Percentiles rank a stretch among this genome's conserved stretches.
These are phyloP conservation scores for Boletus bicolor DNA, from an alignment of 768 basidiomycete species.

Conservation along the genomic window DNA sequence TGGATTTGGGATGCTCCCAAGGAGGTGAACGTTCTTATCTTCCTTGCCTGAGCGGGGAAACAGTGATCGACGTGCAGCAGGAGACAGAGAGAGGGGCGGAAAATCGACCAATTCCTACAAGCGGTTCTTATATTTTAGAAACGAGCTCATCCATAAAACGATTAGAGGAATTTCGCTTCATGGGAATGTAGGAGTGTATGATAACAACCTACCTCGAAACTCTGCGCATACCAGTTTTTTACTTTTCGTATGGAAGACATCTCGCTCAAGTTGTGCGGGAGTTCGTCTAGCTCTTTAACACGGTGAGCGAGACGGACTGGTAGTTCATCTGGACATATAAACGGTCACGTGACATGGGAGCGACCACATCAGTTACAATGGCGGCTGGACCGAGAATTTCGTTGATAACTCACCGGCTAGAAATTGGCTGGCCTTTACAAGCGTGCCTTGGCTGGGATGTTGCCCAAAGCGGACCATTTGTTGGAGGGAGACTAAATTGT, in stretches of 20 bases:
- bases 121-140: neutral
- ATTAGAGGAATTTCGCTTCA: neutral
- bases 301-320: slow-evolving; percentile 94
- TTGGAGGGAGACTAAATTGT: slow-evolving; percentile 74
- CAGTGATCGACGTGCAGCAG: slow-evolving; percentile 65
- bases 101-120: slow-evolving; percentile 85
- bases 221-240: slow-evolving; percentile 99
- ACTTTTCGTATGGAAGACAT: slow-evolving; percentile 94
- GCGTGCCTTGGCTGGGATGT: slow-evolving; percentile 90
- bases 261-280: slow-evolving; percentile 85
- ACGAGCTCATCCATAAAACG: neutral
- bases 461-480: slow-evolving; percentile 99
- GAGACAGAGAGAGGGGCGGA: slow-evolving; percentile 69
- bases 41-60: slow-evolving; percentile 41
- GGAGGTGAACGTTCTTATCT: slow-evolving; percentile 41
- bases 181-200: neutral
- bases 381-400: neutral
- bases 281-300: slow-evolving; percentile 91
- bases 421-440: slow-evolving; percentile 90
- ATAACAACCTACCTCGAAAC: slow-evolving; percentile 76
- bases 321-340: slow-evolving; percentile 65
- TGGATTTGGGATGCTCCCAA: slow-evolving; percentile 79
- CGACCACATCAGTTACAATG: too few species aligned
- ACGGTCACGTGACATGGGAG: neutral
- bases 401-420: slow-evolving; percentile 54